Evolutionary conservation across 768 basidiomycete genomes (phyloP).

Genomic region (Rhodocollybia butyracea): DNA sequence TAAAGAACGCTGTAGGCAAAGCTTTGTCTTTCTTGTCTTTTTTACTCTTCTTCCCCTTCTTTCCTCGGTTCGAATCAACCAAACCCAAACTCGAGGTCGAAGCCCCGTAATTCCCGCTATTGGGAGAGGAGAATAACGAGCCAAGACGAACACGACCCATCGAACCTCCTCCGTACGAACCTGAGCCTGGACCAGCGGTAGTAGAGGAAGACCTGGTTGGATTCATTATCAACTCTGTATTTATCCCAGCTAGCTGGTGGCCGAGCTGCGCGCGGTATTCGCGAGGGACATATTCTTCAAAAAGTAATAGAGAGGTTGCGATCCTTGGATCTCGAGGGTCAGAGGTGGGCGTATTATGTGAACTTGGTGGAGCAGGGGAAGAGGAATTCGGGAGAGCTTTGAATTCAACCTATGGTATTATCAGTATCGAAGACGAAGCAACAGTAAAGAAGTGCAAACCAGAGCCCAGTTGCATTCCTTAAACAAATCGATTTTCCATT

Average conservation of each 20-base stretch:
- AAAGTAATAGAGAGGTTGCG: constrained; percentile 68
- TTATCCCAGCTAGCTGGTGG: neutral
- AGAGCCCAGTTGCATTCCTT: constrained; percentile 79
- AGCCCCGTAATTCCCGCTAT: neutral
- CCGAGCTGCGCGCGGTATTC: constrained; percentile 78
- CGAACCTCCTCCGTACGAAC: too few species aligned
- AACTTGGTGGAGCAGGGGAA: neutral
- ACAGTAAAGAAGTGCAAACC: constrained; percentile 36
- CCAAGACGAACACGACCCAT: neutral
- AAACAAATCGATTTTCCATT: neutral
- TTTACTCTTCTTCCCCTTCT: constrained; percentile 1
- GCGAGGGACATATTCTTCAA: constrained; percentile 91
- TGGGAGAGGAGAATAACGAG: neutral
- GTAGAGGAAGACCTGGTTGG: neutral
- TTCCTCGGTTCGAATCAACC: neutral
- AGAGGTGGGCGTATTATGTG: too few species aligned
- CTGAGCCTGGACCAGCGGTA: too few species aligned
- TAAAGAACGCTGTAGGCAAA: neutral
- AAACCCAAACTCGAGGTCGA: neutral
- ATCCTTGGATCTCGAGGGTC: constrained; percentile 77
- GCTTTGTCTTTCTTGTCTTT: neutral
- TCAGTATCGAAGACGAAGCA: neutral
- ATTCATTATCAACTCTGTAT: neutral
- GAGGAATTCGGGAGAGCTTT: constrained; percentile 51
- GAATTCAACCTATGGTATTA: constrained; percentile 68